Percentiles rank a stretch among this genome's conserved stretches.
phyloP scores from a whole-genome alignment of 441 rosid species.

The Corymbia citriodora region DNA sequence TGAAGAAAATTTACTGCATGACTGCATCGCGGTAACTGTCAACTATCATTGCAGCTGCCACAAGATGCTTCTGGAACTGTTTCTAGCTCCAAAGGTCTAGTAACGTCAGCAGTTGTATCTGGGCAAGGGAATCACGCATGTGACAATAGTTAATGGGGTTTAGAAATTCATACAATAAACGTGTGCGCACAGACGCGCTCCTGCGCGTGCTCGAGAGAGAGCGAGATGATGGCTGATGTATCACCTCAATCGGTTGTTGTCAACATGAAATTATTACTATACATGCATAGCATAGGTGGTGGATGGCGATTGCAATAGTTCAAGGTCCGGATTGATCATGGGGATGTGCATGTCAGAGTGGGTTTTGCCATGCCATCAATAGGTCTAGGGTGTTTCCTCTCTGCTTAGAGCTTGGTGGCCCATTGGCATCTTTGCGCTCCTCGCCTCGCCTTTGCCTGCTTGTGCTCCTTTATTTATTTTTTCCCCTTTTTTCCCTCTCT shows the following conservation, averaged over 20 bases:
- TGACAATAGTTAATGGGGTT: not conserved
- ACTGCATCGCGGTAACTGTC: not conserved
- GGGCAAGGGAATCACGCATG: not conserved
- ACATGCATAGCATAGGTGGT: not conserved
- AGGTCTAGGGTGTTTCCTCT: not conserved
- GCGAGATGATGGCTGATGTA: not conserved
- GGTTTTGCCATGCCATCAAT: not conserved
- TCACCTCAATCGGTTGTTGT: not conserved
- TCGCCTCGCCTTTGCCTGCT: conserved; percentile 13
- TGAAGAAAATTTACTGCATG: not conserved
- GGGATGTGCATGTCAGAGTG: not conserved
- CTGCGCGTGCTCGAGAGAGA: rapidly evolving
- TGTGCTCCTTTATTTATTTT: not conserved
- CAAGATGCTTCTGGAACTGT: not conserved
- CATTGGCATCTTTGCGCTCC: conserved; percentile 19
- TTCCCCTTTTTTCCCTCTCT: conserved; percentile 2
- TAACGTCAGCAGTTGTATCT: not conserved
- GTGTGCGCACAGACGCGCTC: rapidly evolving
- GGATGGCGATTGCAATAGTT: not conserved
- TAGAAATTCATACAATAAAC: not conserved
- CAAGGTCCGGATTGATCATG: not conserved
- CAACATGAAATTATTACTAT: not conserved
- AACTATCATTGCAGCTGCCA: not conserved
- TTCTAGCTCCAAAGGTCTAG: not conserved
- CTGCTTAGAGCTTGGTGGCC: conserved; percentile 15